Conservation (phyloP, 140 eudicot genomes). For the Anethum foeniculum region DNA sequence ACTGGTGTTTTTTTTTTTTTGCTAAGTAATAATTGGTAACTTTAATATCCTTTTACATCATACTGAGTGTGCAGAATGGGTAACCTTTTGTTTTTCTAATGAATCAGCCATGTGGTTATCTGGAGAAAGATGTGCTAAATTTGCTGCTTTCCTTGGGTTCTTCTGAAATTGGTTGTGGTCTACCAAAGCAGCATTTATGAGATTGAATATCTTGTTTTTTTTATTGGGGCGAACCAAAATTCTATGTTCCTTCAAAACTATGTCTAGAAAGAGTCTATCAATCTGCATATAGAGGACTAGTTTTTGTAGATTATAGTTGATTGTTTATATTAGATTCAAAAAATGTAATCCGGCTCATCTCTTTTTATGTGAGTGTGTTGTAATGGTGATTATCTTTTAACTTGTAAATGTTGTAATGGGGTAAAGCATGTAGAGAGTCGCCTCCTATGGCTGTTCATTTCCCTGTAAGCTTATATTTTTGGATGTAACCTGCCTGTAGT, state of each 20-base stretch:
- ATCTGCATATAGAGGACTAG: conserved; percentile 21
- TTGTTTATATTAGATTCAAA: conserved; percentile 17
- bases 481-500: conserved; percentile 15
- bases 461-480: conserved; percentile 23
- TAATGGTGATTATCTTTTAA: background rate
- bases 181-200: conserved; percentile 24
- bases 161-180: conserved; percentile 38
- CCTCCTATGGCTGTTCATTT: conserved; percentile 13
- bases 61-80: conserved; percentile 58
- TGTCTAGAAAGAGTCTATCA: conserved; percentile 13
- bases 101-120: conserved; percentile 39
- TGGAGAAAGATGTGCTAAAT: conserved; percentile 45
- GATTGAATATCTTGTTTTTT: conserved; percentile 2
- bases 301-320: conserved; percentile 9
- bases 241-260: conserved; percentile 2
- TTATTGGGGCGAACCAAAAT: conserved; percentile 7
- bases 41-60: conserved; percentile 24
- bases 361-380: background rate
- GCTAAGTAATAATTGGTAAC: background rate
- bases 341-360: conserved; percentile 26
- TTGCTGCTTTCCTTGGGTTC: conserved; percentile 42
- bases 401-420: background rate
- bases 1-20: background rate
- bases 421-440: no score
- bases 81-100: conserved; percentile 38